Base-by-base conservation (phyloP, 2,329 filamentous ascomycete genomes). In the Aspergillus ochraceoroseus region DNA sequence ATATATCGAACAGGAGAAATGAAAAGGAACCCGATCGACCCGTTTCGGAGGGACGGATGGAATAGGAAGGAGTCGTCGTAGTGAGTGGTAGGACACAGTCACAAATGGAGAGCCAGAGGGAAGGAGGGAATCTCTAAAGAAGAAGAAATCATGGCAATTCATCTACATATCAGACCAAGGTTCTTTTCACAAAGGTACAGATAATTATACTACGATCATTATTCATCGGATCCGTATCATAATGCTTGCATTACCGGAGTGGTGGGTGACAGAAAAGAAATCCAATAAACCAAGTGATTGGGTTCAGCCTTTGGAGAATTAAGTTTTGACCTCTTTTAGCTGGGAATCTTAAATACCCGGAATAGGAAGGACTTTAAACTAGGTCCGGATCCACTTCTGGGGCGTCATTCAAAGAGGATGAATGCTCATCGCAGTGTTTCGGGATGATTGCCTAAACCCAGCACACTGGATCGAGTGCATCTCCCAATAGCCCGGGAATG, bases 1-100 rank as follows among this genome's bases (percentile, higher is more conserved):
- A 14, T 20, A 29, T 12, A 25, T n/a, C 15, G 28, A 30, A 22
- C 15, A 23, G 14, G 31, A 23, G 25, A 40, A n/a, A 18, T 28
- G 33, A 13, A 41, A 32, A 17, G 31, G 35, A 36, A n/a, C n/a
- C n/a, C 29, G 25, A 25, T 20, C 32, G 26, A 30, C 35, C 41
- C 35, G 26, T 25, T 31, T 36, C 22, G 27, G 41, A 20, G 20
- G 14, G 4, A 36, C 14, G 37, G 20, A 23, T 37, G 7, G 34
- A 34, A 43, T 19, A 38, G 28, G 36, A 37, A 43, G 43, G 33
- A 40, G 23, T 31, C 17, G 30, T 42, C 7, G 27, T 15, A 31
- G 12, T 27, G 26, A 23, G 26, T n/a, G 22, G 28, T 31, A 22
- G 26, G 30, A 17, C 30, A 15, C 36, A 22, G 7, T 29, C n/a